Evolutionary conservation across 2,329 filamentous ascomycete species (phyloP), one percentile per base, ranked within the genome.

Genomic region (Pyrenochaeta sp.): DNA sequence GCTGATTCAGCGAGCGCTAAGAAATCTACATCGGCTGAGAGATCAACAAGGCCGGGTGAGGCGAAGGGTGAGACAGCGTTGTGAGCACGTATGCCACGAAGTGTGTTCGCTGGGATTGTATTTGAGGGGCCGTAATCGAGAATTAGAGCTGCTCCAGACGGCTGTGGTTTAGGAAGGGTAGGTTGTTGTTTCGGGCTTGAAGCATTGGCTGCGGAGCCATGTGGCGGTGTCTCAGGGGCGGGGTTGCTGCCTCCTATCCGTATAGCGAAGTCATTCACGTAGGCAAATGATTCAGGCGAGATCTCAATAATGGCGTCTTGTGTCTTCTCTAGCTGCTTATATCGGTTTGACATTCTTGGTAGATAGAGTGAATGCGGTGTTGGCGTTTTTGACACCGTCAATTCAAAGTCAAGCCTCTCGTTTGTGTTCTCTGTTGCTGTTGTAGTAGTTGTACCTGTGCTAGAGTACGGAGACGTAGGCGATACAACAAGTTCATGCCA

Each of bases 21-120:
- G 71, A 99, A 99, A 75, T 99, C 95, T 0, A 99, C 95, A 71
- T 99, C 94, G 0, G 91, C 94, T 61, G 88, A 92, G 18, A 99
- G 81, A 72, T 99, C 95, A 2, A 96, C 92, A 21, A 89, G 84
- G 0, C 95, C 95, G 0, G 95, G 90, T 5, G 86, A 82, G 1
- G 85, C 82, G 67, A 99, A 92, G 3, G 95, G 92, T 18, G 87
- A 92, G 40, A 96, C 90, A 20, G 84, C 82, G 20, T 82, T 80
- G 78, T 99, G 95, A 12, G 83, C 81, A 31, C 87, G 85, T 74
- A 99, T 98, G 18, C 95, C 95, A 29, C 95, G 90, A 18, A 99
- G 83, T 0, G 92, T 96, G 81, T 97, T 96, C 55, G 90, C 81
- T 2, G 95, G 95, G 43, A 99, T 87, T 0, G 85, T 90, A 52